Evolutionary conservation across 129 eudicot species (phyloP), one percentile per base, ranked within the genome.

Genomic region (Tagetes patula): DNA sequence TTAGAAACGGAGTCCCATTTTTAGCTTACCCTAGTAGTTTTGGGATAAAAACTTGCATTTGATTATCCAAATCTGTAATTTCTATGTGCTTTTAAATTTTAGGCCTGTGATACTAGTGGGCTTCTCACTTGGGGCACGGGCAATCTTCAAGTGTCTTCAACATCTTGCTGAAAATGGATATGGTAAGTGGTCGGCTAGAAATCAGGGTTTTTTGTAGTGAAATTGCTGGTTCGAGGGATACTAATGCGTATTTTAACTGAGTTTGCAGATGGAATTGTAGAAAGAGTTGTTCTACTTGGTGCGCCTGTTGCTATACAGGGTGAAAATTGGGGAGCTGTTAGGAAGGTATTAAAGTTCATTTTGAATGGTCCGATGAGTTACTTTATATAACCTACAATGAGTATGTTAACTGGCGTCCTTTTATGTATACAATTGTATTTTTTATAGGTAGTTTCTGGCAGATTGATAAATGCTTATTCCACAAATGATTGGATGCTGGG

Each of bases 51-150:
- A 39, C 53, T 47, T 32, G 64, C 9, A 53, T 70, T 37, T 4
- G 7, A 42, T 63, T 36, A 69, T 71, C 3, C 30, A 36, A 46
- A 33, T 46, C 37, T 9, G 14, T 20, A 36, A 68, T 74, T 50
- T 12, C 8, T 20, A 32, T 6, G 56, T 75, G 47, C 48, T 54
- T 65, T 82, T 74, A 59, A 77, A 65, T 75, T 76, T 67, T 85
- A 94, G 99, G 93, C 99, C 99, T 70, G 99, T 90, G 52, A 95
- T 97, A 13, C 89, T 91, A 75, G 90, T 95, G 43, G 99, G 99
- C 77, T 91, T 91, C 81, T 95, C 99, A 62, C 88, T 95, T 60
- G 99, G 99, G 73, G 99, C 99, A 76, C 88, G 96, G 53, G 96
- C 85, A 3, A 91, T 95, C 74, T 95, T 88, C 84, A 95, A 84